These are phyloP conservation scores for Hemileccinum impolitum DNA, from an alignment of 768 basidiomycete genomes.

Conservation along the genomic window DNA sequence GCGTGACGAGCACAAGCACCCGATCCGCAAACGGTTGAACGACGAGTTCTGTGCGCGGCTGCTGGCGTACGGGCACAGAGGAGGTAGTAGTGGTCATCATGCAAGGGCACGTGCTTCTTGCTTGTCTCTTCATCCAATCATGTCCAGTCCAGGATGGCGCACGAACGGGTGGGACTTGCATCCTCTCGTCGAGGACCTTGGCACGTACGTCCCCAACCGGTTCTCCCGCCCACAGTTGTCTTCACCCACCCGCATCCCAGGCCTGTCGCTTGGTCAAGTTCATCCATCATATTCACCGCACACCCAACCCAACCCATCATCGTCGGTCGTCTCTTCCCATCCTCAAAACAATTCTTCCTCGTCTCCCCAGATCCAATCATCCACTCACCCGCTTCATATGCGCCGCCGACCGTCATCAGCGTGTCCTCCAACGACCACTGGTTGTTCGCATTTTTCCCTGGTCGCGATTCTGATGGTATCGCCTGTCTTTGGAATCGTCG, in stretches of 20 bases:
- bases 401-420: slow-evolving; percentile 60
- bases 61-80: background rate
- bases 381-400: slow-evolving; percentile 47
- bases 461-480: slow-evolving; percentile 51
- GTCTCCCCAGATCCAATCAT: slow-evolving; percentile 50
- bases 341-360: slow-evolving; percentile 60
- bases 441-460: slow-evolving; percentile 76
- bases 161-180: slow-evolving; percentile 74
- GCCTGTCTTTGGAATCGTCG: slow-evolving; percentile 67
- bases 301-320: slow-evolving; percentile 61
- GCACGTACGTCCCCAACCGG: slow-evolving; percentile 47
- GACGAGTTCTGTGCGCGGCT: slow-evolving; percentile 64
- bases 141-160: slow-evolving; percentile 47
- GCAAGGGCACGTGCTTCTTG: background rate
- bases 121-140: background rate
- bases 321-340: slow-evolving; percentile 64
- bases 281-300: slow-evolving; percentile 66
- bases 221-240: too few species aligned
- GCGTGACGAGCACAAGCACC: slow-evolving; percentile 81
- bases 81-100: background rate
- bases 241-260: slow-evolving; percentile 35
- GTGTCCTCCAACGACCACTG: slow-evolving; percentile 56
- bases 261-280: slow-evolving; percentile 67
- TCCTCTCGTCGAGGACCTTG: slow-evolving; percentile 54
- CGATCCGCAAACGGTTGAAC: slow-evolving; percentile 81